Evolutionary conservation across 2,329 filamentous ascomycete species (phyloP).

Genomic region (Paracorniculantispora psalliotae): DNA sequence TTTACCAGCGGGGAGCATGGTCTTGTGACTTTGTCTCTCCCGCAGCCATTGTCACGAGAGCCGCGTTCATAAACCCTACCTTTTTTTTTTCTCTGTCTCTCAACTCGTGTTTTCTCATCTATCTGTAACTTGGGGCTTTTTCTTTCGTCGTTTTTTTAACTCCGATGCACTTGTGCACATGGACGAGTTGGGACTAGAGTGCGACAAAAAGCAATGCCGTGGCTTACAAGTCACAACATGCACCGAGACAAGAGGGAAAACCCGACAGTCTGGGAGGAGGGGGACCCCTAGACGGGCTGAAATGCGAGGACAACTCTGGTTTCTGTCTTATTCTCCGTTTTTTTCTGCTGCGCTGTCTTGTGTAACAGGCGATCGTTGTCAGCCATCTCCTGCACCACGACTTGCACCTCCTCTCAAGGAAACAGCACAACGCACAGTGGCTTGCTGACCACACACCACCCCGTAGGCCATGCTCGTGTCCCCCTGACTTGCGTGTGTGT

Average conservation of each 20-base stretch:
- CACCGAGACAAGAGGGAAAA: not conserved
- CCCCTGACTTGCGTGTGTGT: not conserved
- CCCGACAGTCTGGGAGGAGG: not conserved
- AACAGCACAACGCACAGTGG: not conserved
- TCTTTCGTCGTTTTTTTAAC: not conserved
- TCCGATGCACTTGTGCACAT: constrained; percentile 9
- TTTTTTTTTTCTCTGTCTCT: not conserved
- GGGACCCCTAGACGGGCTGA: not conserved
- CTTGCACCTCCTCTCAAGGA: not conserved
- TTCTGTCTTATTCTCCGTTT: not conserved
- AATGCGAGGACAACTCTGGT: not conserved
- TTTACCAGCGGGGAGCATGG: not conserved
- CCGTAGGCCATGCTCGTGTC: not conserved
- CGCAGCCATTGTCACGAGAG: not conserved
- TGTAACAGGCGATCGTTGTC: too few relatives aligned
- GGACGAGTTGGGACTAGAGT: constrained; percentile 1
- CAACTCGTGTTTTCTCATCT: too few relatives aligned
- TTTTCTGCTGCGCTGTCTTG: not conserved
- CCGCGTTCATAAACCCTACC: not conserved
- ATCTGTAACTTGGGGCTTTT: too few relatives aligned
- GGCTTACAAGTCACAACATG: too few relatives aligned
- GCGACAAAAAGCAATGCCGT: too few relatives aligned
- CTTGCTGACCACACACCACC: not conserved
- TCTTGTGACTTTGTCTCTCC: not conserved
- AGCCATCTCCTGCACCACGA: not conserved